Percentiles rank a stretch among this genome's conserved stretches.
phyloP scores from a whole-genome alignment of 441 rosid genomes.

The Dalechampia spathulata region DNA sequence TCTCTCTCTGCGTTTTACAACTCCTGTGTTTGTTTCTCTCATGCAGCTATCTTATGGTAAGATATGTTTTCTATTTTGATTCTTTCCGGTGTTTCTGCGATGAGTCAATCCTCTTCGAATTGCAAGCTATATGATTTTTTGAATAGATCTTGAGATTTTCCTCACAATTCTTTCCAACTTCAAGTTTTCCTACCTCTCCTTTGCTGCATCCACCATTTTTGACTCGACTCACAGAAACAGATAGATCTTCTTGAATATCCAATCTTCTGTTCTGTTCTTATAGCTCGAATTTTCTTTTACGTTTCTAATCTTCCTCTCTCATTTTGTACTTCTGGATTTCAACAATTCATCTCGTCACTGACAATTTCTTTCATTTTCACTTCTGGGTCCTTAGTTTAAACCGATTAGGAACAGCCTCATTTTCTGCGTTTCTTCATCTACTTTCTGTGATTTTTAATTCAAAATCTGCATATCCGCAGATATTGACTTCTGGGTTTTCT shows the following conservation, averaged over 20 bases:
- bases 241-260: neutral
- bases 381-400: neutral
- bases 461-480: neutral
- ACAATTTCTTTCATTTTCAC: neutral
- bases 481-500: slow-evolving; percentile 12
- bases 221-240: neutral
- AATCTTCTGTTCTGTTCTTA: neutral
- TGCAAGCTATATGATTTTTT: slow-evolving; percentile 6
- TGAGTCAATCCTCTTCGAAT: neutral
- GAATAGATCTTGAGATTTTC: neutral
- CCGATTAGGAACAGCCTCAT: no score
- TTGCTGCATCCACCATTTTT: neutral
- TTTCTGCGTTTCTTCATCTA: no score
- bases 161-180: slow-evolving; percentile 23
- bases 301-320: neutral
- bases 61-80: slow-evolving; percentile 6
- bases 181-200: neutral
- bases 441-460: neutral
- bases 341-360: neutral
- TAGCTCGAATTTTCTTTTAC: no score
- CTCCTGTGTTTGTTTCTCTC: no score
- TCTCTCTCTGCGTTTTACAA: no score
- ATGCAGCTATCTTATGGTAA: slow-evolving; percentile 23
- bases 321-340: slow-evolving; percentile 9
- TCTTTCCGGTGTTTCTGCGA: neutral